Evolutionary conservation across 306 rosid species (phyloP).

Genomic region (Malus domestica): ASM211411v1 NC_041802.1:3231001-3231500

Average conservation of each 20-base stretch:
- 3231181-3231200: background rate
- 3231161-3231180: background rate
- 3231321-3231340: background rate
- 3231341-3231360: background rate
- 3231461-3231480: background rate
- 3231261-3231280: background rate
- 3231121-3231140: slow-evolving; percentile 71
- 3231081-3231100: slow-evolving; percentile 62
- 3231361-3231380: background rate
- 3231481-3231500: background rate
- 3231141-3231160: slow-evolving; percentile 32
- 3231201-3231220: background rate
- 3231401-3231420: background rate
- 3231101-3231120: slow-evolving; percentile 85
- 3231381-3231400: background rate
- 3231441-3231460: background rate
- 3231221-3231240: background rate
- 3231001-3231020: slow-evolving; percentile 6
- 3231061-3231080: slow-evolving; percentile 10
- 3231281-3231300: background rate
- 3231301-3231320: background rate
- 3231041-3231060: background rate
- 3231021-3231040: background rate
- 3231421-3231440: background rate
- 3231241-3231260: background rate